Evolutionary conservation across 1,139 yeast genomes (phyloP), one percentile per base, ranked within the genome.

Genomic region (Saccharomycopsis hybrid): DNA sequence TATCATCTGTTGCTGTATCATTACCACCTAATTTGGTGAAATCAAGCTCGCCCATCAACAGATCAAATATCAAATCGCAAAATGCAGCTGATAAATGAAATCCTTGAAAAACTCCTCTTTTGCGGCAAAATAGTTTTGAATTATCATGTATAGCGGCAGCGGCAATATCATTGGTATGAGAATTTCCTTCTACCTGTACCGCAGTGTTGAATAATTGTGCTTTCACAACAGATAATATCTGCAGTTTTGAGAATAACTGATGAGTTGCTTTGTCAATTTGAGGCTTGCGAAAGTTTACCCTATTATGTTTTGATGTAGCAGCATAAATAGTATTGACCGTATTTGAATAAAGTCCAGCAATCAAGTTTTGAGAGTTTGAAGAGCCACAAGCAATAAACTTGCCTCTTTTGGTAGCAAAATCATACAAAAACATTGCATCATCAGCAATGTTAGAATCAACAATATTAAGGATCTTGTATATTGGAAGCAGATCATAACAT

Each of bases 101-200:
- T 0, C 98, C 98, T 65, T 92, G 98, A 49, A 85, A 92, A 0
- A 92, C 74, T 0, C 98, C 98, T 8, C 70, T 65, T 40, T 66
- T 74, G 53, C 95, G 70, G 30, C 65, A 63, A 55, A 66, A 78
- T 2, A 43, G 29, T 31, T 31, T 31, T 5, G 9, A n/a, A n/a
- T n/a, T n/a, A n/a, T n/a, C n/a, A n/a, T n/a, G n/a, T n/a, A n/a
- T n/a, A n/a, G n/a, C n/a, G n/a, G n/a, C n/a, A n/a, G n/a, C n/a
- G n/a, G n/a, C n/a, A n/a, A n/a, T n/a, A n/a, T n/a, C n/a, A n/a
- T n/a, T n/a, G n/a, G n/a, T n/a, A n/a, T n/a, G n/a, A n/a, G n/a
- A n/a, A 2, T 29, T 25, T 67, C 65, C 61, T 31, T 46, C 64
- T 1, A 71, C 62, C 36, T 59, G 61, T 1, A 81, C 60, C 0